Percentiles rank a stretch among this genome's conserved stretches.
Conservation (phyloP, 139 green algal species). For the Coccomyxa sp. region DNA sequence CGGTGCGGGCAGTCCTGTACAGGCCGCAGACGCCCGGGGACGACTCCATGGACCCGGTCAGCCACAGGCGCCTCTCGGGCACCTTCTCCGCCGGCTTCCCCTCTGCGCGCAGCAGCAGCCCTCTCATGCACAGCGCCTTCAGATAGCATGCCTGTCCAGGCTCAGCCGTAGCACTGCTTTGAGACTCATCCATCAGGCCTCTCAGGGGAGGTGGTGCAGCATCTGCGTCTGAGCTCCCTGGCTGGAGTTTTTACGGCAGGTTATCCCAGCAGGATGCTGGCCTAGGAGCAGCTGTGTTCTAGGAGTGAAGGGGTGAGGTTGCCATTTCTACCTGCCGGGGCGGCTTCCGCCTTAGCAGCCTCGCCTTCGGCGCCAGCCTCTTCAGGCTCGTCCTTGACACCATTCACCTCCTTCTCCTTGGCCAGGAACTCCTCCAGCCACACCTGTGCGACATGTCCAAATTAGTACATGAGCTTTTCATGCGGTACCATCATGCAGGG, state of each 20-base stretch:
- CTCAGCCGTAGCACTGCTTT: not conserved
- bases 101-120: too few species aligned
- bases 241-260: not conserved
- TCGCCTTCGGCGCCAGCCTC: not conserved
- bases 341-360: not conserved
- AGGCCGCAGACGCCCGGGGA: not conserved
- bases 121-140: not conserved
- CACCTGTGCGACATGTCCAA: too few species aligned
- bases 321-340: not conserved
- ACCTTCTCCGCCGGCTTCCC: not conserved
- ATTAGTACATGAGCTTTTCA: too few species aligned
- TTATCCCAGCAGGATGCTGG: not conserved
- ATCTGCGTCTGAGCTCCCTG: not conserved
- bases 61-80: conserved; percentile 6
- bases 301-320: not conserved
- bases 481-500: too few species aligned
- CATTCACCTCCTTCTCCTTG: not conserved
- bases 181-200: not conserved
- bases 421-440: conserved; percentile 1
- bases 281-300: not conserved
- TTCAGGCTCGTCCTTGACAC: not conserved
- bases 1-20: not conserved
- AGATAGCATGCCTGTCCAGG: not conserved
- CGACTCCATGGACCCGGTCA: not conserved
- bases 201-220: not conserved